Conservation (phyloP, 2,329 filamentous ascomycete genomes). For the Xylaria sp. region DNA sequence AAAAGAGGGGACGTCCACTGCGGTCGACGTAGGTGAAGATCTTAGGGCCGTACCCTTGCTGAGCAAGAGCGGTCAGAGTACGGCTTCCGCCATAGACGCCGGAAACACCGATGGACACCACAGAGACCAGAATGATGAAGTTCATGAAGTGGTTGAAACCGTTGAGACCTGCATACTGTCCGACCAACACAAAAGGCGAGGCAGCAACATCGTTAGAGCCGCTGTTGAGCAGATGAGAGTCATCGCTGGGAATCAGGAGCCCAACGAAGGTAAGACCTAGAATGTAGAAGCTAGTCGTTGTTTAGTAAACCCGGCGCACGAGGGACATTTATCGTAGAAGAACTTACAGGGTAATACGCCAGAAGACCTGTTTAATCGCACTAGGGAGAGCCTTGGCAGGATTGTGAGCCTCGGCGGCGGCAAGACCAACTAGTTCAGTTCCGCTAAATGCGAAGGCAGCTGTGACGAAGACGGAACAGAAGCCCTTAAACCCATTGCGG, state of each 20-base stretch:
- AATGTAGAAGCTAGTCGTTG: constrained; percentile 49
- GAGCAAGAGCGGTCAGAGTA: constrained; percentile 60
- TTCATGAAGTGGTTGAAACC: constrained; percentile 63
- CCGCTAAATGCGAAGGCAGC: constrained; percentile 75
- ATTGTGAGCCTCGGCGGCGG: constrained; percentile 71
- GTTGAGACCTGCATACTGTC: constrained; percentile 53
- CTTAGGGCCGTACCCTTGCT: constrained; percentile 61
- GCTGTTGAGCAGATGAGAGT: constrained; percentile 49
- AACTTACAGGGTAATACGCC: constrained; percentile 54
- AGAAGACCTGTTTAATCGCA: constrained; percentile 79
- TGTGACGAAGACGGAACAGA: constrained; percentile 72
- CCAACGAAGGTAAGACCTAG: constrained; percentile 56
- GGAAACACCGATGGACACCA: constrained; percentile 61
- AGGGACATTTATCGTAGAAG: background rate
- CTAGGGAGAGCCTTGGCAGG: constrained; percentile 74
- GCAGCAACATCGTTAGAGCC: constrained; percentile 49
- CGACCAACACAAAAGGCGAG: constrained; percentile 62
- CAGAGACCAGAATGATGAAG: constrained; percentile 60
- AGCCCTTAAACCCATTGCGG: constrained; percentile 73
- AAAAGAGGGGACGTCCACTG: constrained; percentile 56
- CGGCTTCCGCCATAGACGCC: constrained; percentile 62
- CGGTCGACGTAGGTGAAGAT: constrained; percentile 61
- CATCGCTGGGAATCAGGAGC: constrained; percentile 50
- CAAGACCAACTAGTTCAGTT: constrained; percentile 74
- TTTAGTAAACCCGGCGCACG: constrained; percentile 10